A percentile compares a stretch with the other conserved stretches of the same genome.
phyloP scores from a whole-genome alignment of 176 grass and related monocot species.

The Oryza glaberrima region DNA sequence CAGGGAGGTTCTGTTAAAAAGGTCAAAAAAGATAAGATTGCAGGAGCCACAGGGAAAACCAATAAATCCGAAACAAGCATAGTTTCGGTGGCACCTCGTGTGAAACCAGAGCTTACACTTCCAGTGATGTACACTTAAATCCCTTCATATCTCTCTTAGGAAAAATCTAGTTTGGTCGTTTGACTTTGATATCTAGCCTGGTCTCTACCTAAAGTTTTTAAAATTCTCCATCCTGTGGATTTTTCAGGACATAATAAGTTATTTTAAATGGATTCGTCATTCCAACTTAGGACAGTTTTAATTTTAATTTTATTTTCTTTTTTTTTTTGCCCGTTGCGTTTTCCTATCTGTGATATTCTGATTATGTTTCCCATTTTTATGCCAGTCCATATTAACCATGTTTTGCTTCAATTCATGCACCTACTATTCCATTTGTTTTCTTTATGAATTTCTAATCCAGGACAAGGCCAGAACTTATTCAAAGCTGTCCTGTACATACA shows the following conservation, averaged over 20 bases:
- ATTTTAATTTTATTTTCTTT: background rate
- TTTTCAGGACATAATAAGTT: background rate
- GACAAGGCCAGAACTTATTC: background rate
- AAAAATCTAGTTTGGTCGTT: background rate
- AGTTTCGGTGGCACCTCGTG: conserved; percentile 67
- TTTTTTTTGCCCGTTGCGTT: background rate
- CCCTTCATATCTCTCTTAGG: conserved; percentile 26
- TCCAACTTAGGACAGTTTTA: background rate
- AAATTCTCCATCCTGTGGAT: background rate
- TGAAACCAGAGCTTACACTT: conserved; percentile 87
- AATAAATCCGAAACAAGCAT: conserved; percentile 73
- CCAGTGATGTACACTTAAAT: conserved; percentile 67
- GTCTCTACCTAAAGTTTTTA: conserved; percentile 5
- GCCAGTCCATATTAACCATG: background rate
- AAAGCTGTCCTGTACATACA: background rate
- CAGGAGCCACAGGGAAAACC: conserved; percentile 71
- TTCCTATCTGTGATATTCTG: background rate
- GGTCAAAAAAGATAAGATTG: conserved; percentile 90
- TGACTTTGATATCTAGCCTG: background rate
- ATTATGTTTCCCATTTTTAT: background rate
- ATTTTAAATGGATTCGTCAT: conserved; percentile 1
- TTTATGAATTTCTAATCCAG: background rate
- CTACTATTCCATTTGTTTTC: background rate
- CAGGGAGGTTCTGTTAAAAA: conserved; percentile 75
- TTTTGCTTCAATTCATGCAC: background rate